phyloP scores from a whole-genome alignment of 176 grass and related monocot species.

The Musa beccarii region DNA sequence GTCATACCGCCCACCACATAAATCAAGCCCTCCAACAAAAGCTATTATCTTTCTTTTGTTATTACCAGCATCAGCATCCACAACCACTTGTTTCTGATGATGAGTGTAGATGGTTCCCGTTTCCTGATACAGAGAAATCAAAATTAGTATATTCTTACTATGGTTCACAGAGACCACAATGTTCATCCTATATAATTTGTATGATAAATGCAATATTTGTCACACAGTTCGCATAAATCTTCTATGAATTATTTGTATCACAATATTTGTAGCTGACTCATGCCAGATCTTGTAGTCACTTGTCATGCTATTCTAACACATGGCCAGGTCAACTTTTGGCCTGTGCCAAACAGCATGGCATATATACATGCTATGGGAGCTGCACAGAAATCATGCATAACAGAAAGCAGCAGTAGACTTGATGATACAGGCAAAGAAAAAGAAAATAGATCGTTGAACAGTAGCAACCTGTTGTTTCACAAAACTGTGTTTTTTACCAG shows the following conservation, averaged over 20 bases:
- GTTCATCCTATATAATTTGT: not conserved
- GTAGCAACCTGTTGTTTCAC: conserved; percentile 73
- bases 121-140: conserved; percentile 46
- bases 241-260: not conserved
- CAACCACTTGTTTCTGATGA: conserved; percentile 96
- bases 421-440: not conserved
- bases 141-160: not conserved
- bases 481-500: conserved; percentile 69
- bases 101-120: conserved; percentile 97
- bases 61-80: conserved; percentile 87
- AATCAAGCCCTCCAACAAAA: conserved; percentile 93
- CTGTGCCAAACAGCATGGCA: not conserved
- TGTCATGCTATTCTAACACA: not conserved
- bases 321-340: not conserved
- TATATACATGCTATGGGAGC: not conserved
- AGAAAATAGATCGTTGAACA: not conserved
- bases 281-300: not conserved
- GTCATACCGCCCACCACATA: conserved; percentile 88
- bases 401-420: not conserved
- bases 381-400: not conserved
- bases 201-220: not conserved
- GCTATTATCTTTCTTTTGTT: conserved; percentile 81
- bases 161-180: not conserved
- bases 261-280: not conserved
- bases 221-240: not conserved